Base-by-base conservation (phyloP, 2,329 filamentous ascomycete genomes). In the Colletotrichum sp. region DNA sequence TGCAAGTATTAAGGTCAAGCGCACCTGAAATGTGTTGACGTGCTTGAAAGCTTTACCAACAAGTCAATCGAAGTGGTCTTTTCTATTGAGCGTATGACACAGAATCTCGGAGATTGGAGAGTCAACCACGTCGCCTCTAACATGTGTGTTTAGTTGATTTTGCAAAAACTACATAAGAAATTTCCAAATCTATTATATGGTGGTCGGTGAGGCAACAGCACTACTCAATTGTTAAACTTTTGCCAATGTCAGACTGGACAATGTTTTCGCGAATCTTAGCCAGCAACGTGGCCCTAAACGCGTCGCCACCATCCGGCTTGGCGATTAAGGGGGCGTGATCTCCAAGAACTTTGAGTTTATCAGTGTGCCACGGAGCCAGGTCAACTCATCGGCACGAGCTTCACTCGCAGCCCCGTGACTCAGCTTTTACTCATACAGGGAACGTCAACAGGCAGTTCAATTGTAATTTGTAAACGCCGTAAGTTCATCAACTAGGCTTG, bases 361-460 rank as follows among this genome's bases (percentile, higher is more conserved):
- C 18, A 64, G n/a, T 71, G 52, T 52, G 68, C 30, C 18, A 64
- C 9, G 5, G 59, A 71, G 59, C 57, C 16, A 28, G 21, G 68
- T 21, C 59, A 63, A 15, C 63, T 44, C 21, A 62, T 68, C 30
- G 70, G 63, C 32, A 26, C 49, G 8, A 26, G 28, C n/a, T 81
- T 83, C 52, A 83, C 82, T 72, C 82, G 82, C 49, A 85, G 82
- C 67, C 30, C 68, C 5, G n/a, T 13, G 12, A 60, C 28, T 5
- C 15, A 8, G 59, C 34, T 64, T 10, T 15, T n/a, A 16, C 39
- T 71, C 15, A 13, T 10, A 15, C 24, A 21, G 39, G 36, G 68
- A 3, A 55, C 39, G 6, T 28, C 10, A 3, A 30, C 39, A 21
- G 68, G 63, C 68, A 39, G 36, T 39, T 6, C 39, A 44, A 44